A percentile compares a stretch with the other conserved stretches of the same genome.
Conservation (phyloP, 345 rosid species). For the Atalantia buxifolia region DNA sequence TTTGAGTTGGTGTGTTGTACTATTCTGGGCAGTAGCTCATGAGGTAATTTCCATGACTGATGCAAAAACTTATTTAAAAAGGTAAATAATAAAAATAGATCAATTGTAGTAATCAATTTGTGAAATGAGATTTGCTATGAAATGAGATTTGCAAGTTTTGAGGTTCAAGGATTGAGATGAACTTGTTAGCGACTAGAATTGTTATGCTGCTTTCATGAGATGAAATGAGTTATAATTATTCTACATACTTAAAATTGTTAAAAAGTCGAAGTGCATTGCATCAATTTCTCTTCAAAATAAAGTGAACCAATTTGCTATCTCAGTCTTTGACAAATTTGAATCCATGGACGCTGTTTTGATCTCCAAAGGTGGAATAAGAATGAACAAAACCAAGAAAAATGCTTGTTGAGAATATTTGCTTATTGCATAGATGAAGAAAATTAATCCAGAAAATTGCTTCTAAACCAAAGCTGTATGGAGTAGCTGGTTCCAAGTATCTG, state of each 20-base stretch:
- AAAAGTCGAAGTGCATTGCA: not conserved
- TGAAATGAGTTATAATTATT: not conserved
- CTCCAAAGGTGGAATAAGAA: not conserved
- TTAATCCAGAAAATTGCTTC: not conserved
- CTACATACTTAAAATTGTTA: not conserved
- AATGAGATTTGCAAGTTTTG: no score
- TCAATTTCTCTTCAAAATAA: not conserved
- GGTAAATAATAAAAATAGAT: no score
- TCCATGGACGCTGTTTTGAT: not conserved
- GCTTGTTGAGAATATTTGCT: slow-evolving; percentile 1
- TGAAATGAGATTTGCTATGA: not conserved
- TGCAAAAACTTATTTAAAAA: not conserved
- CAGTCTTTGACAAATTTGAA: not conserved
- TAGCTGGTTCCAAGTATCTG: slow-evolving; percentile 73
- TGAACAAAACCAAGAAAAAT: not conserved
- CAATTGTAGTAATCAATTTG: not conserved
- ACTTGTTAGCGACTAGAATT: not conserved
- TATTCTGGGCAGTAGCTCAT: not conserved
- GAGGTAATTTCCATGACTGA: not conserved
- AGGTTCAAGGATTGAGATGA: not conserved
- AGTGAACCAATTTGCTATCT: not conserved
- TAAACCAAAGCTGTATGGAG: slow-evolving; percentile 29
- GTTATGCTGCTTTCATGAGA: not conserved
- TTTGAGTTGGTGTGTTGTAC: not conserved
- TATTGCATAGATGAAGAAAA: not conserved